Base-by-base conservation (phyloP, 2,329 filamentous ascomycete genomes). In the Trichoderma pleuroti region DNA sequence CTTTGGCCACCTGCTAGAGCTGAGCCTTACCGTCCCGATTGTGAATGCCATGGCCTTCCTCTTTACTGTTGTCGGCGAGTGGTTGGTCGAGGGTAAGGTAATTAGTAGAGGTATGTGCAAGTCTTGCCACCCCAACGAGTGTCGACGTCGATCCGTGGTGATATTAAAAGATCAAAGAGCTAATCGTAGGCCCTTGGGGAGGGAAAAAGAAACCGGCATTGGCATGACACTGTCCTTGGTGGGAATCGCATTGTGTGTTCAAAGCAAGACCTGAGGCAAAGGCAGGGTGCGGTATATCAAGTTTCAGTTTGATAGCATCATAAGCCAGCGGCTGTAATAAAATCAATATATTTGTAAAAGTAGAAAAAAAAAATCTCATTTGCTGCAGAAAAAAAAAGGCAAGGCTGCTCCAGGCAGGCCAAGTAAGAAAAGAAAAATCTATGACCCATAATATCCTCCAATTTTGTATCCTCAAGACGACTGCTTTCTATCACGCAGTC, bases 61-160 rank as follows among this genome's bases (percentile, higher is more conserved):
- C n/a, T 98, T 98, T 78, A 98, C 95, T 0, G 94, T 98, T 2
- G 77, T 98, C 14, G 95, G 94, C 1, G 95, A 98, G 76, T 98
- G 94, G 94, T 97, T 91, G 85, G 93, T 95, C 1, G 95, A 98
- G 76, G 90, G 90, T 72, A 98, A 98, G 80, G 92, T 94, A 2
- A 97, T 98, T 72, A 92, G 90, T 75, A 87, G 89, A 84, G 89
- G 93, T 94, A 83, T 77, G 70, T 56, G 21, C 11, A 60, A 26
- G 52, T 36, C 32, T 36, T 34, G 16, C 42, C 32, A 42, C 42
- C 24, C 24, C 39, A 67, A 14, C 26, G 46, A 28, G 4, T 10
- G 34, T 42, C 56, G 5, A 16, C 32, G 46, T 49, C 3, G 10
- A 10, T 54, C 60, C 56, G 32, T 18, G 24, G 12, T 21, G 3